Evolutionary conservation across 169 alveolate genomes (phyloP).

Genomic region (Fabrea salina): DNA sequence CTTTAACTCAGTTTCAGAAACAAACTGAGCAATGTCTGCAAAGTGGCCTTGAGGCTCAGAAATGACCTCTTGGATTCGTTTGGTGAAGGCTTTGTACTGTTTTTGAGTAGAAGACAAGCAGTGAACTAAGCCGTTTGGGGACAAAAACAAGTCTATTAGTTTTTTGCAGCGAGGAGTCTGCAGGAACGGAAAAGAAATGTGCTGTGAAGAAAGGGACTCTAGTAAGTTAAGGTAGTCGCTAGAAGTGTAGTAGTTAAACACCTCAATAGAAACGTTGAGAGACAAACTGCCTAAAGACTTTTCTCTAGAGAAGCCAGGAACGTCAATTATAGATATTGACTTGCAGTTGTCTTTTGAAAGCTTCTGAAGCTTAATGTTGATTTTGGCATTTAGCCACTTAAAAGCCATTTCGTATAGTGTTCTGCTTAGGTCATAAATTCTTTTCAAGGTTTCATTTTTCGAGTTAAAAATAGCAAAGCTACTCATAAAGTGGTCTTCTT

Average conservation of each 20-base stretch:
- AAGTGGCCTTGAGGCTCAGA: not conserved
- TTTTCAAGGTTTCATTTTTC: not conserved
- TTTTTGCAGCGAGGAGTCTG: not conserved
- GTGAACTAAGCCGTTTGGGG: not conserved
- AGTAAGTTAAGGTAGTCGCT: not conserved
- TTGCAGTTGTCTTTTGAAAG: not conserved
- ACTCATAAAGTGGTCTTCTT: not conserved
- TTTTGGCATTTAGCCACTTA: slow-evolving; percentile 3
- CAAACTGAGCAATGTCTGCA: not conserved
- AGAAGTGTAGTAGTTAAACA: slow-evolving; percentile 4
- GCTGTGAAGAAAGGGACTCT: not conserved
- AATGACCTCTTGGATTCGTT: not conserved
- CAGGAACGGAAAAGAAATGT: not conserved
- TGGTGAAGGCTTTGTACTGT: not conserved
- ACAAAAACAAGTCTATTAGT: slow-evolving; percentile 1
- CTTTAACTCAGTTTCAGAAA: not conserved
- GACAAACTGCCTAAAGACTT: slow-evolving; percentile 8
- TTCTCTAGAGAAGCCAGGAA: slow-evolving; percentile 30
- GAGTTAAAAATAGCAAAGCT: not conserved
- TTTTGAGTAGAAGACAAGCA: not conserved
- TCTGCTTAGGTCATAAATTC: not conserved
- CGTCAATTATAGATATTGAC: slow-evolving; percentile 14
- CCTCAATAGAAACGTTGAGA: slow-evolving; percentile 7
- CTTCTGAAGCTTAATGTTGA: slow-evolving; percentile 1
- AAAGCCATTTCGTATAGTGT: not conserved